These are phyloP conservation scores for Lecanosticta acicola DNA, from an alignment of 2,329 filamentous ascomycete species.

Conservation along the genomic window DNA sequence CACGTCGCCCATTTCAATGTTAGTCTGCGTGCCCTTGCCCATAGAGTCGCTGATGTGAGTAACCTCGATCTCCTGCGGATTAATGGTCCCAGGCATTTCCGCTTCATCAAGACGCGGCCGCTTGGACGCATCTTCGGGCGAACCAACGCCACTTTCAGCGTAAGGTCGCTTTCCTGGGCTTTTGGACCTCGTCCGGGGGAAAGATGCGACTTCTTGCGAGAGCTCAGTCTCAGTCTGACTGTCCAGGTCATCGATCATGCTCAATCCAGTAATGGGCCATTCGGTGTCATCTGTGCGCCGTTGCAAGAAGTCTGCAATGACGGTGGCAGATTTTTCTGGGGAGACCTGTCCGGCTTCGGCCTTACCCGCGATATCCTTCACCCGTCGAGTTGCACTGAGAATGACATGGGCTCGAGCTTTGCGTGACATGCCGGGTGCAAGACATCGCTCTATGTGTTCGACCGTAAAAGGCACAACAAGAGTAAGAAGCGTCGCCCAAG, in stretches of 20 bases:
- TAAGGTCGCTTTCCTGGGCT: conserved; percentile 18
- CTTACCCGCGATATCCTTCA: conserved; percentile 32
- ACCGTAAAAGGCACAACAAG: conserved; percentile 39
- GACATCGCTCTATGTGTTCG: conserved; percentile 41
- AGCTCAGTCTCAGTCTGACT: conserved; percentile 32
- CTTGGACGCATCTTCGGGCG: conserved; percentile 17
- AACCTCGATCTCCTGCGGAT: conserved; percentile 32
- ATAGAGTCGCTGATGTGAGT: conserved; percentile 42
- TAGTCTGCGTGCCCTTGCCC: conserved; percentile 24
- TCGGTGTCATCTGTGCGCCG: conserved; percentile 10
- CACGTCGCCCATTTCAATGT: not conserved
- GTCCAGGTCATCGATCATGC: conserved; percentile 27
- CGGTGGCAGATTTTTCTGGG: conserved; percentile 19
- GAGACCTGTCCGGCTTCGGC: conserved; percentile 25
- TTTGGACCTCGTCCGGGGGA: not conserved
- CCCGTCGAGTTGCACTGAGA: conserved; percentile 33
- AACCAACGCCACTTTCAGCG: conserved; percentile 3
- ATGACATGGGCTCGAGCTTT: conserved; percentile 33
- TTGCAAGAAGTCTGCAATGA: conserved; percentile 21
- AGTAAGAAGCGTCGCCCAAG: conserved; percentile 30
- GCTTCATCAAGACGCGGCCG: conserved; percentile 19
- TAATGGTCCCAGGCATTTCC: conserved; percentile 25
- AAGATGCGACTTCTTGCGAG: too few relatives aligned
- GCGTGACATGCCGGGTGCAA: conserved; percentile 25
- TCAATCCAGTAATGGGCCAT: conserved; percentile 26